Conservation (phyloP, 768 basidiomycete species). For the Suillus hirtellus region DNA sequence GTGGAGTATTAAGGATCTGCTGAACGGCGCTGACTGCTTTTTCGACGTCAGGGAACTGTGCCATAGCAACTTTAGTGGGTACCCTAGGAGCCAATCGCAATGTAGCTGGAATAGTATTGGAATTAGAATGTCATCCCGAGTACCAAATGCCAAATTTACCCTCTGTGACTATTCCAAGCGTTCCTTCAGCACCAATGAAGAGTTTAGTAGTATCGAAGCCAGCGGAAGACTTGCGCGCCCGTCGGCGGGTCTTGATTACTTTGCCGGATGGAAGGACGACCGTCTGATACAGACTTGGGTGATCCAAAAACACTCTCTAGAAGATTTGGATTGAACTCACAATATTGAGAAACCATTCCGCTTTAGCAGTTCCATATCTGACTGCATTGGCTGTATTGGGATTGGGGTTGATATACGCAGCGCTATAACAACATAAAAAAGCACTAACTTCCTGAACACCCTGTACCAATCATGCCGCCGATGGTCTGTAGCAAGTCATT, state of each 20-base stretch:
- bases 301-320: slow-evolving; percentile 24
- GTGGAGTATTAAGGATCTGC: slow-evolving; percentile 70
- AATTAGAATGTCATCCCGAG: background rate
- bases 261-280: slow-evolving; percentile 84
- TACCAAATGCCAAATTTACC: slow-evolving; percentile 42
- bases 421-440: background rate
- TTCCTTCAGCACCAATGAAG: slow-evolving; percentile 90
- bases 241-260: slow-evolving; percentile 81
- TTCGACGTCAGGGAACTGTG: slow-evolving; percentile 79
- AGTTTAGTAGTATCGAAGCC: slow-evolving; percentile 88
- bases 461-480: slow-evolving; percentile 87
- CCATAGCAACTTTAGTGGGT: slow-evolving; percentile 86
- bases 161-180: slow-evolving; percentile 88
- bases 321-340: slow-evolving; percentile 40
- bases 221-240: slow-evolving; percentile 81
- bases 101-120: slow-evolving; percentile 47
- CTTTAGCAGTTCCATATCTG: slow-evolving; percentile 84
- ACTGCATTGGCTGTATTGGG: slow-evolving; percentile 66
- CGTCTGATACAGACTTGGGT: slow-evolving; percentile 51
- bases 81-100: slow-evolving; percentile 77
- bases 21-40: slow-evolving; percentile 79
- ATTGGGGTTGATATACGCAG: background rate
- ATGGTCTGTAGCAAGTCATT: slow-evolving; percentile 52
- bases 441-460: slow-evolving; percentile 77
- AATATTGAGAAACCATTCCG: slow-evolving; percentile 84